Percentiles rank a stretch among this genome's conserved stretches.
phyloP scores from a whole-genome alignment of 2,329 filamentous ascomycete species.

The Neofusicoccum laricinum region DNA sequence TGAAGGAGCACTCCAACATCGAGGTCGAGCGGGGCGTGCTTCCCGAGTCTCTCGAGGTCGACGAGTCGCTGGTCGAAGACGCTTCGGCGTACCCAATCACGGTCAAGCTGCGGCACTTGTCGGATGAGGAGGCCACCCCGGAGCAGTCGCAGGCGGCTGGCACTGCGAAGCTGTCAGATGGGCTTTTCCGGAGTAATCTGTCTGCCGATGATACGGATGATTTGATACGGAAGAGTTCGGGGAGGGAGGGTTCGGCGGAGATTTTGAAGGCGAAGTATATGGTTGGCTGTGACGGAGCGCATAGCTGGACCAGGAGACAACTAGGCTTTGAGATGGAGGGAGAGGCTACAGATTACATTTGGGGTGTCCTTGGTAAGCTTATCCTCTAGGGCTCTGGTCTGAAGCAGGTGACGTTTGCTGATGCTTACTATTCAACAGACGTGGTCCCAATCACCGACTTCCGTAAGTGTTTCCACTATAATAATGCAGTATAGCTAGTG shows the following conservation, averaged over 20 bases:
- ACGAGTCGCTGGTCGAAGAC: conserved; percentile 50
- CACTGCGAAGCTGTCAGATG: conserved; percentile 40
- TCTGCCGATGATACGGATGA: conserved; percentile 57
- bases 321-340: conserved; percentile 57
- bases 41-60: conserved; percentile 55
- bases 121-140: conserved; percentile 57
- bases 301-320: conserved; percentile 61
- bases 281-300: conserved; percentile 67
- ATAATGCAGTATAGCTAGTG: neutral
- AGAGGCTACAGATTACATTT: conserved; percentile 54
- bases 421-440: conserved; percentile 32
- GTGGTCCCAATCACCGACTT: conserved; percentile 57
- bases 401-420: conserved; percentile 21
- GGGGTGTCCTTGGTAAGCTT: conserved; percentile 46
- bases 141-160: conserved; percentile 27
- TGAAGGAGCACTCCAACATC: conserved; percentile 56
- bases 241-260: conserved; percentile 38
- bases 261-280: conserved; percentile 60
- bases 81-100: conserved; percentile 58
- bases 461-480: conserved; percentile 30
- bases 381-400: neutral
- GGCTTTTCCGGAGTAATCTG: conserved; percentile 60
- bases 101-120: conserved; percentile 56
- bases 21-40: conserved; percentile 56
- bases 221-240: conserved; percentile 42